A percentile compares a stretch with the other conserved stretches of the same genome.
These are phyloP conservation scores for Penicillium subrubescens DNA, from an alignment of 495 filamentous ascomycete species.

Conservation along the genomic window DNA sequence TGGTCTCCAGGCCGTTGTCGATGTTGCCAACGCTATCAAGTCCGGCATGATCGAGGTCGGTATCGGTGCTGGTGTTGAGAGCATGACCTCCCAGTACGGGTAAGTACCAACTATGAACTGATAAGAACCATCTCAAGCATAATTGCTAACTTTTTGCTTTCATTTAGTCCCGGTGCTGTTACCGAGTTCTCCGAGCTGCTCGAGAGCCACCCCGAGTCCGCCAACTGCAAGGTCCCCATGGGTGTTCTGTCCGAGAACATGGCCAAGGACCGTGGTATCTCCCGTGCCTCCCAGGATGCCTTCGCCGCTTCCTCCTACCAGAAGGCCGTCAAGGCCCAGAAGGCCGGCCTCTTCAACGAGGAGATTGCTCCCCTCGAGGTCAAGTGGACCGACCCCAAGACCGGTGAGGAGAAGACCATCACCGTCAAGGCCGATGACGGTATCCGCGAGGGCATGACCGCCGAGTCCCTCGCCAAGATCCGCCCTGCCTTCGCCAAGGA, in stretches of 20 bases:
- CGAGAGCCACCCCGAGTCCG: constrained; percentile 77
- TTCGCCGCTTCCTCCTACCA: constrained; percentile 90
- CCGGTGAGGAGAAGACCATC: constrained; percentile 80
- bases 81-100: constrained; percentile 93
- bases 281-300: constrained; percentile 75
- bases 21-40: constrained; percentile 88
- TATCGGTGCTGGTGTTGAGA: constrained; percentile 95
- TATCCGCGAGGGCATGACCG: constrained; percentile 80
- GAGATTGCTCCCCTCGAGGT: constrained; percentile 89
- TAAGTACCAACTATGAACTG: constrained; percentile 37
- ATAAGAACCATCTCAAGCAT: neutral
- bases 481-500: constrained; percentile 88
- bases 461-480: constrained; percentile 86
- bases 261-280: constrained; percentile 79
- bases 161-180: constrained; percentile 75
- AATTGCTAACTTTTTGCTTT: neutral
- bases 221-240: constrained; percentile 98
- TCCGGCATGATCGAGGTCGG: constrained; percentile 94
- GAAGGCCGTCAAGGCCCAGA: constrained; percentile 85
- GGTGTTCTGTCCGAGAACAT: constrained; percentile 91
- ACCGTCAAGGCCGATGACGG: constrained; percentile 88
- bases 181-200: constrained; percentile 94
- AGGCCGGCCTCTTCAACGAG: constrained; percentile 85
- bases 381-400: constrained; percentile 85
- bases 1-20: constrained; percentile 86